Base-by-base conservation (phyloP, 306 rosid species). In the Pterocarpus santalinus region DNA sequence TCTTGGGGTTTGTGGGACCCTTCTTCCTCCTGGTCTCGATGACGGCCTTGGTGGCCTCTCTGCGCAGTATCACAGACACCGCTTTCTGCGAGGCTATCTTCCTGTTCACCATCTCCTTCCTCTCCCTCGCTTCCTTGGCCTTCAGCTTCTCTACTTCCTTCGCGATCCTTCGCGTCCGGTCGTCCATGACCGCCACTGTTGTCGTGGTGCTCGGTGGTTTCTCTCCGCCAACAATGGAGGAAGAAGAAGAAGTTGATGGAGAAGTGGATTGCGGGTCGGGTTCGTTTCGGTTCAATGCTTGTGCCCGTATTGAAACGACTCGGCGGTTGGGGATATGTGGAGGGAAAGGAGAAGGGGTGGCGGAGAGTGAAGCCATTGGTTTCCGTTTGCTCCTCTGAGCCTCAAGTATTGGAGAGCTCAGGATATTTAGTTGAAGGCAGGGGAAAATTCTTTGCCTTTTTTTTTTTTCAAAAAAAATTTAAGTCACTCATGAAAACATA, bases 81-180 rank as follows among this genome's bases (percentile, higher is more conserved):
- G 97, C 98, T 85, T 95, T 95, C 84, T 87, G 85, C 35, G 98
- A 92, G 4, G 97, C 98, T 39, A 82, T 82, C 87, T 90, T 92
- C n/a, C 73, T 65, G 79, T 89, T 90, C 73, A 69, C 87, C 82
- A 91, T 90, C 70, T 92, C 98, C 69, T 86, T 95, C 32, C 95
- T 90, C 89, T 91, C 95, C 80, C 35, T 76, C 14, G 69, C 82
- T 83, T 92, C 97, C 75, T 75, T 86, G 5, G 52, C 76, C 58
- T 85, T 90, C 8, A 57, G 81, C 88, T 85, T 89, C 85, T 86
- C 84, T 62, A 85, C 7, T 28, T 91, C 91, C 58, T 65, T 56
- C 1, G 82, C 84, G 8, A 77, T 46, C 79, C 79, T 75, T 77
- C 72, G 77, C 22, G 85, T 76, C 28, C 77, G 82, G 11, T 72